Evolutionary conservation across 1,284 basidiomycete species (phyloP).

Genomic region (Leccinum holopus): DNA sequence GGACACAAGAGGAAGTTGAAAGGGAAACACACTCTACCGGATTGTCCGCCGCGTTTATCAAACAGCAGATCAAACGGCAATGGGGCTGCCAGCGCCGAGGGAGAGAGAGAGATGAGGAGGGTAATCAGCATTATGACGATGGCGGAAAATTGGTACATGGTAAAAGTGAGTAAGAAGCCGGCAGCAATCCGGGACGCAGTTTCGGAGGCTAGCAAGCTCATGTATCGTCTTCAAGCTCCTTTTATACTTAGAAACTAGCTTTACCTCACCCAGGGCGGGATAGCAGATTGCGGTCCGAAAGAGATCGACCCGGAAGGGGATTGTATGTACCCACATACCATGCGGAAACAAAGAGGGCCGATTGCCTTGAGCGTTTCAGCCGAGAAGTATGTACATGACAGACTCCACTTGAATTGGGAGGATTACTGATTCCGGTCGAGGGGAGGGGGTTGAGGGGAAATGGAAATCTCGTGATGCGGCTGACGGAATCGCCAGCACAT

Average conservation of each 20-base stretch:
- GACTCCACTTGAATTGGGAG: conserved; percentile 8
- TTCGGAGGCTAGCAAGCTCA: conserved; percentile 4
- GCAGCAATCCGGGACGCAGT: background rate
- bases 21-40: conserved; percentile 44
- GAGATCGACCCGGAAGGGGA: conserved; percentile 35
- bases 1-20: too few relatives aligned
- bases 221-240: conserved; percentile 13
- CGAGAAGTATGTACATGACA: conserved; percentile 21
- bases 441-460: conserved; percentile 2
- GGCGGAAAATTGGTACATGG: conserved; percentile 42
- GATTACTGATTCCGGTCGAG: conserved; percentile 23
- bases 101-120: conserved; percentile 41
- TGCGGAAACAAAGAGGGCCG: conserved; percentile 21
- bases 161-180: background rate
- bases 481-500: conserved; percentile 22
- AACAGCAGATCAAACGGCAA: conserved; percentile 38
- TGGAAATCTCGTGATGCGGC: conserved; percentile 4
- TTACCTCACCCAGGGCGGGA: conserved; percentile 35
- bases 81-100: conserved; percentile 47
- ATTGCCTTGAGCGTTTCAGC: conserved; percentile 24
- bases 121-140: conserved; percentile 46
- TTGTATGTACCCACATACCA: conserved; percentile 20
- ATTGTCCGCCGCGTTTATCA: conserved; percentile 46
- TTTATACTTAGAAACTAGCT: conserved; percentile 27
- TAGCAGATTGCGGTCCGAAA: conserved; percentile 22